These are phyloP conservation scores for Macrolepiota albuminosa DNA, from an alignment of 768 basidiomycete genomes.

Conservation along the genomic window DNA sequence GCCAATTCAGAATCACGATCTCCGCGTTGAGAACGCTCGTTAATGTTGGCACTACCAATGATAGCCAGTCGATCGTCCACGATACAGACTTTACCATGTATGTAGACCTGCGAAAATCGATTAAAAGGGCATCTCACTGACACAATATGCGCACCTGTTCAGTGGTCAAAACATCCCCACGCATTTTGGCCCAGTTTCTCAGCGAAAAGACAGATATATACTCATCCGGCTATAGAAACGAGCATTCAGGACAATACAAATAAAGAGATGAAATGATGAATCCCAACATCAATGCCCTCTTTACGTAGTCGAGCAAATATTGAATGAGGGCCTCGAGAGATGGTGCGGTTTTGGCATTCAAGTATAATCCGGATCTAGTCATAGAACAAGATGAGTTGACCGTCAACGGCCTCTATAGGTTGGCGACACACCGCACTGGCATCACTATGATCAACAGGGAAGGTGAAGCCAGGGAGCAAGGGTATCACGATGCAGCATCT, in stretches of 20 bases:
- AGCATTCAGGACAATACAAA: conserved; percentile 5
- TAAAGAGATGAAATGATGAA: background rate
- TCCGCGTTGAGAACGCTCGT: conserved; percentile 92
- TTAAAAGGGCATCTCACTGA: background rate
- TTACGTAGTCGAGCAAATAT: conserved; percentile 84
- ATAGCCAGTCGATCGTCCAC: conserved; percentile 94
- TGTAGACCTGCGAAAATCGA: conserved; percentile 60
- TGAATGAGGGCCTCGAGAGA: conserved; percentile 84
- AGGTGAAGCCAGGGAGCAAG: conserved; percentile 88
- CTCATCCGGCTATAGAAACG: conserved; percentile 67
- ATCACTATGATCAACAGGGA: conserved; percentile 88
- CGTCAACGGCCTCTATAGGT: background rate
- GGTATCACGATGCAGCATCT: conserved; percentile 92
- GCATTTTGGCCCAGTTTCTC: conserved; percentile 90
- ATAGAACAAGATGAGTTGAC: background rate
- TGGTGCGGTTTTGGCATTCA: conserved; percentile 90
- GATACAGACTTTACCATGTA: conserved; percentile 84
- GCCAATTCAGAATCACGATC: conserved; percentile 97
- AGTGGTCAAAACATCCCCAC: conserved; percentile 77
- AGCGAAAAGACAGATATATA: conserved; percentile 90
- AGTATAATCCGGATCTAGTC: conserved; percentile 87
- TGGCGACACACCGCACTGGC: conserved; percentile 73
- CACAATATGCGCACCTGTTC: conserved; percentile 59
- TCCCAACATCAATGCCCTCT: conserved; percentile 81
- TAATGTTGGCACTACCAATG: conserved; percentile 96